These are phyloP conservation scores for Geotrichum fermentans DNA, from an alignment of 1,139 yeast genomes.

Conservation along the genomic window DNA sequence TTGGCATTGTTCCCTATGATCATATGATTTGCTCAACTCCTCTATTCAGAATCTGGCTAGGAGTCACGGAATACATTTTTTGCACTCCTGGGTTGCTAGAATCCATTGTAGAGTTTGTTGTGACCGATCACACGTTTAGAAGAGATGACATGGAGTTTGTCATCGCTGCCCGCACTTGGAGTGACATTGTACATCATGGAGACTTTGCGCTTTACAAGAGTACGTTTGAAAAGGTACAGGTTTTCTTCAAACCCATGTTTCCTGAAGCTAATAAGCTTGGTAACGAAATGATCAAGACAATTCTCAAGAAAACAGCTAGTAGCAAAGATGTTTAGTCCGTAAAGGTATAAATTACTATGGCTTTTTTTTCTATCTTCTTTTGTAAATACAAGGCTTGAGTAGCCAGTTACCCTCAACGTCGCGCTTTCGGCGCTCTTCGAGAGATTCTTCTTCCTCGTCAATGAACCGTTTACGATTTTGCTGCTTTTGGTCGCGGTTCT, in stretches of 20 bases:
- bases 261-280: slow-evolving; percentile 86
- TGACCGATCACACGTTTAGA: slow-evolving; percentile 63
- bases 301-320: slow-evolving; percentile 38
- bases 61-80: slow-evolving; percentile 88
- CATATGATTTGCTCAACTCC: slow-evolving; percentile 98
- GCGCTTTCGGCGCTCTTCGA: slow-evolving; percentile 52
- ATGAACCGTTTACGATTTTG: slow-evolving; percentile 55
- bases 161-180: slow-evolving; percentile 54
- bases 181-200: slow-evolving; percentile 71
- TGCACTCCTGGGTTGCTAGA: slow-evolving; percentile 79
- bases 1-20: slow-evolving; percentile 86
- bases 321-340: not conserved
- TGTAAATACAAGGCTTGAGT: slow-evolving; percentile 91
- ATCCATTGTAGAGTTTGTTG: slow-evolving; percentile 60
- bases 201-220: slow-evolving; percentile 66
- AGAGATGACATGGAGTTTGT: slow-evolving; percentile 72
- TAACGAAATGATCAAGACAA: slow-evolving; percentile 94
- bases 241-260: slow-evolving; percentile 78
- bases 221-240: slow-evolving; percentile 73
- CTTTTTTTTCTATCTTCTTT: slow-evolving; percentile 54
- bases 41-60: slow-evolving; percentile 80
- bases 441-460: slow-evolving; percentile 58
- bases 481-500: slow-evolving; percentile 46
- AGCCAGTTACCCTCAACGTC: slow-evolving; percentile 81
- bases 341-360: not conserved